Base-by-base conservation (phyloP, 2,329 filamentous ascomycete genomes). In the Beauveria medogensis region DNA sequence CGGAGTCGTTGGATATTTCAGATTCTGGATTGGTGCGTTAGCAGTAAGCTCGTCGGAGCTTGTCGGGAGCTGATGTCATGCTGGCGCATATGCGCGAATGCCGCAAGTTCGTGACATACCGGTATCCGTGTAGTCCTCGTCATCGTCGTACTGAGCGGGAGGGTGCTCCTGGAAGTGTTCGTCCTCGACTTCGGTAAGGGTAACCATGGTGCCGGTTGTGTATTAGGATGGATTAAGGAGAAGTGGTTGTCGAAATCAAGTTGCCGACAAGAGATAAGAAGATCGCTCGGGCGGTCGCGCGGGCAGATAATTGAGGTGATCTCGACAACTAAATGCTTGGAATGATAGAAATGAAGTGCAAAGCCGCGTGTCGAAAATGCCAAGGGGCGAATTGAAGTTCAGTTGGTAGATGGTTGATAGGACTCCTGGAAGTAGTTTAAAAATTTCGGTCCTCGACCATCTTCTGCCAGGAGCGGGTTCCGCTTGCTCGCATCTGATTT, bases 171-270 rank as follows among this genome's bases (percentile, higher is more conserved):
- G 82, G 81, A 97, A 96, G 78, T 95, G 90, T 83, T 97, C 92
- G 74, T 97, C 93, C 74, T 95, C 88, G 72, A 97, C 93, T 82
- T 97, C 93, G 73, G 91, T 90, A 73, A 97, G 90, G 78, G 93
- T 91, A 76, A 97, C 93, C 93, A 97, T 97, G 70, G 76, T 87
- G 77, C 62, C 66, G 63, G 65, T 60, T 70, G 50, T 59, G 57
- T 53, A 52, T 55, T 61, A 51, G 44, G 40, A 34, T 26, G 24
- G 66, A 55, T 59, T 55, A 56, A 26, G 40, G 34, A 40, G 24
- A 24, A 30, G 12, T 37, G 14, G 30, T 30, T 28, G 44, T 7
- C 24, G 26, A 16, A 14, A 54, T 40, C 28, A 28, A 3, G 37
- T 18, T 14, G 37, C n/a, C 50, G 41, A 53, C 24, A 20, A 41